Evolutionary conservation across 805 yeast genomes (phyloP).

Genomic region (Kodamaea kakaduensis): DNA sequence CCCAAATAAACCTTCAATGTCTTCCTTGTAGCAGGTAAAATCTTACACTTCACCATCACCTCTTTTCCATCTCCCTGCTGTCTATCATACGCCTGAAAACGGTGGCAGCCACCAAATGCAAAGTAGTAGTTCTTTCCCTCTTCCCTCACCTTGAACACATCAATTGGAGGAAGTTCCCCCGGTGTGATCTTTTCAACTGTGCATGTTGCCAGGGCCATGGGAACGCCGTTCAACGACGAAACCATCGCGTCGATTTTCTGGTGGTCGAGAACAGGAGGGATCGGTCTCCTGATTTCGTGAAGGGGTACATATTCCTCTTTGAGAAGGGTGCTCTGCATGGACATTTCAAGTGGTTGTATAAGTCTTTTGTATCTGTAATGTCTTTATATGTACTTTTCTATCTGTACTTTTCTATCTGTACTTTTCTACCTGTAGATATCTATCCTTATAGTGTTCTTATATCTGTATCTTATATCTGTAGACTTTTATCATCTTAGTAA

Average conservation of each 20-base stretch:
- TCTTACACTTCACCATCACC: slow-evolving; percentile 59
- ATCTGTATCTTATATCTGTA: no score
- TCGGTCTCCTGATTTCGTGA: slow-evolving; percentile 68
- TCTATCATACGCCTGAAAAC: slow-evolving; percentile 81
- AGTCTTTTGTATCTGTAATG: neutral
- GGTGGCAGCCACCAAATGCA: slow-evolving; percentile 89
- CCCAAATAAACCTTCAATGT: slow-evolving; percentile 72
- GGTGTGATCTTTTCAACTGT: slow-evolving; percentile 43
- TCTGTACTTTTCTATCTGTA: neutral
- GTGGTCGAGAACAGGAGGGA: slow-evolving; percentile 76
- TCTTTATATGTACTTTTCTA: neutral
- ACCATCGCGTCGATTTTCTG: slow-evolving; percentile 78
- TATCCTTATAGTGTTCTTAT: no score
- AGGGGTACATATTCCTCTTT: slow-evolving; percentile 61
- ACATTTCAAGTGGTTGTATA: slow-evolving; percentile 43
- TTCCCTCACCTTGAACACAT: slow-evolving; percentile 65
- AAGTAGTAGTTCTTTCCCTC: slow-evolving; percentile 61
- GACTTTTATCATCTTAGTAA: no score
- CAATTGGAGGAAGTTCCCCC: slow-evolving; percentile 80
- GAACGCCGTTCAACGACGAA: slow-evolving; percentile 59
- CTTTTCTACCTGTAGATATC: neutral
- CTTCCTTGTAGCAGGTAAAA: slow-evolving; percentile 70
- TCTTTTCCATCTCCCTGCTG: slow-evolving; percentile 27
- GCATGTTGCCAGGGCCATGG: slow-evolving; percentile 63
- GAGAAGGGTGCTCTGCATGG: slow-evolving; percentile 61